Conservation (phyloP, 805 yeast genomes). For the Clavispora fructus region DNA sequence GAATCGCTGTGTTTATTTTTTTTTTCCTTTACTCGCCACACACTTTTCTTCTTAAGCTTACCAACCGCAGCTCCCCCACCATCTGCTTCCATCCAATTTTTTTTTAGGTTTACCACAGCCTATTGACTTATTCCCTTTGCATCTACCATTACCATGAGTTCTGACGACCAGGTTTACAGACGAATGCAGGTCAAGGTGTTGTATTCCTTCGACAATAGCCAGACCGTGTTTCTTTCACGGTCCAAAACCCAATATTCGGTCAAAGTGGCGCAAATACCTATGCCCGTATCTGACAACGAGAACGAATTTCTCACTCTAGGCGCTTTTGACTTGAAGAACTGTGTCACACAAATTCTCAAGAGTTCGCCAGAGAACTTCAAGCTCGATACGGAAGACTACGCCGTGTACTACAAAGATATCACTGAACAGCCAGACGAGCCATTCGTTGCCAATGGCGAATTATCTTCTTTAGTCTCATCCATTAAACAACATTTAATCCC, state of each 20-base stretch:
- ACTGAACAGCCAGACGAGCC: conserved; percentile 47
- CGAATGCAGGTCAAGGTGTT: conserved; percentile 43
- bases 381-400: conserved; percentile 35
- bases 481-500: conserved; percentile 30
- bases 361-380: conserved; percentile 41
- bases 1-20: conserved; percentile 1
- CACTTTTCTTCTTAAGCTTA: background rate
- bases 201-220: conserved; percentile 39
- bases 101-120: background rate
- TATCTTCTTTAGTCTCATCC: conserved; percentile 25
- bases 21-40: background rate
- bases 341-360: conserved; percentile 33
- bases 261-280: conserved; percentile 34
- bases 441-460: conserved; percentile 38
- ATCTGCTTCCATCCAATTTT: background rate
- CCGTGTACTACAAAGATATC: conserved; percentile 42
- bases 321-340: conserved; percentile 36
- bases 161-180: conserved; percentile 21
- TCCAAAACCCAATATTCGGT: conserved; percentile 30
- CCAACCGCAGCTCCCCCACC: background rate
- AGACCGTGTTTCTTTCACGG: conserved; percentile 39
- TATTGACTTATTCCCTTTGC: background rate
- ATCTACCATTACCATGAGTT: background rate
- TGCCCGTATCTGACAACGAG: conserved; percentile 12
- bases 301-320: conserved; percentile 34